Evolutionary conservation across 1,139 yeast genomes (phyloP), one percentile per base, ranked within the genome.

Genomic region (Yarrowia galli): DNA sequence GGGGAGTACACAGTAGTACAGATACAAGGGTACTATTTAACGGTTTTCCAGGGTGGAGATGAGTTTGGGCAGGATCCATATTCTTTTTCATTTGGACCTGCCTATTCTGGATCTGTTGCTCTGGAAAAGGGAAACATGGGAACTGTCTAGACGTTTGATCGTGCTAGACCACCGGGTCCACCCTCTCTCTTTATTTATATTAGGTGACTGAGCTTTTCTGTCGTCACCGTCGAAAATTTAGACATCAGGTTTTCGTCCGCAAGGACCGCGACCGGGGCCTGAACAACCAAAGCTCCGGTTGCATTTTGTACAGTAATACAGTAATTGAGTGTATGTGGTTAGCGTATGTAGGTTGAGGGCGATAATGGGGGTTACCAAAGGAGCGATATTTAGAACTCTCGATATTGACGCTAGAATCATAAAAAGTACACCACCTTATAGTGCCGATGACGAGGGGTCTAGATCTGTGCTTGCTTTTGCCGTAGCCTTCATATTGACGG

Each of bases 251-350:
- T 36, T 36, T 36, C 58, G 43, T 35, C 58, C 28, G 16, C 8
- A 12, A 35, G 28, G 22, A 36, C 43, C 32, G 45, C 23, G 20
- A n/a, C 12, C 32, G 16, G 42, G 60, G 43, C 32, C 32, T n/a
- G 32, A 28, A 28, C n/a, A 28, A 28, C 45, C 13, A 18, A n/a
- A 16, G 42, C 9, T 9, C 60, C 23, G 23, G 60, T 9, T 23
- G 61, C 61, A 54, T 54, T 46, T 54, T 54, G 61, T 54, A 54
- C 61, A 54, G 61, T 54, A 54, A 54, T 54, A 54, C 61, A 54
- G 61, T 53, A 54, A 54, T 54, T 54, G 43, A 53, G 56, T 49
- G 56, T 49, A 49, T n/a, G n/a, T n/a, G n/a, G n/a, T n/a, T n/a
- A n/a, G n/a, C n/a, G n/a, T n/a, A n/a, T n/a, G n/a, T n/a, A n/a